A percentile compares a stretch with the other conserved stretches of the same genome.
These are phyloP conservation scores for Urostyla sp. DNA, from an alignment of 73 alveolate species.

Conservation along the genomic window DNA sequence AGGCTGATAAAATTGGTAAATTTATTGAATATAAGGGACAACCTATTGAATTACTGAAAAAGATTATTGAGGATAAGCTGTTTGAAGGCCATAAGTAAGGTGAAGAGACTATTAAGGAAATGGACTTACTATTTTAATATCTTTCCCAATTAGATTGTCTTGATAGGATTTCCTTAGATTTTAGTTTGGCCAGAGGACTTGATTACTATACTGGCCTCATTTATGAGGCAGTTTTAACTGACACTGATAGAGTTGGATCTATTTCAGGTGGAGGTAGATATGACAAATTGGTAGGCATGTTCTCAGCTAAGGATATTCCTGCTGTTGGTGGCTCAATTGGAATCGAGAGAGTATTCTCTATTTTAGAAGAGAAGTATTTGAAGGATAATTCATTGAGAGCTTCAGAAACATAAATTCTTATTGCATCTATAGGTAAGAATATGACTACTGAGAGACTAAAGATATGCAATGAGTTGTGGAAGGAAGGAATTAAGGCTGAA, in stretches of 20 bases:
- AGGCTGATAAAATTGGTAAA: constrained; percentile 79
- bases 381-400: constrained; percentile 62
- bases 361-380: constrained; percentile 75
- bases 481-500: constrained; percentile 77
- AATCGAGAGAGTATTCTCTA: constrained; percentile 82
- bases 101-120: constrained; percentile 83
- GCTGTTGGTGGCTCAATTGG: constrained; percentile 93
- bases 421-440: constrained; percentile 81
- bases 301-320: constrained; percentile 79
- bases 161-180: constrained; percentile 80
- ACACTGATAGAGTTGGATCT: constrained; percentile 72
- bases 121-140: constrained; percentile 79
- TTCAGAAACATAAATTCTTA: constrained; percentile 68
- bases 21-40: constrained; percentile 82
- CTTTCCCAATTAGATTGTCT: constrained; percentile 71
- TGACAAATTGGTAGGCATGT: constrained; percentile 84
- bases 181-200: constrained; percentile 95
- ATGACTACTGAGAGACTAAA: constrained; percentile 71
- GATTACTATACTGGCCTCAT: constrained; percentile 97
- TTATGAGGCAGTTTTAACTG: constrained; percentile 86
- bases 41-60: constrained; percentile 78
- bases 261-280: constrained; percentile 91
- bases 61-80: constrained; percentile 71
- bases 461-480: constrained; percentile 78
- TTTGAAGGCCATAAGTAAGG: constrained; percentile 82